Evolutionary conservation across 2,329 filamentous ascomycete species (phyloP), one percentile per base, ranked within the genome.

Genomic region (Cercospora sesami): DNA sequence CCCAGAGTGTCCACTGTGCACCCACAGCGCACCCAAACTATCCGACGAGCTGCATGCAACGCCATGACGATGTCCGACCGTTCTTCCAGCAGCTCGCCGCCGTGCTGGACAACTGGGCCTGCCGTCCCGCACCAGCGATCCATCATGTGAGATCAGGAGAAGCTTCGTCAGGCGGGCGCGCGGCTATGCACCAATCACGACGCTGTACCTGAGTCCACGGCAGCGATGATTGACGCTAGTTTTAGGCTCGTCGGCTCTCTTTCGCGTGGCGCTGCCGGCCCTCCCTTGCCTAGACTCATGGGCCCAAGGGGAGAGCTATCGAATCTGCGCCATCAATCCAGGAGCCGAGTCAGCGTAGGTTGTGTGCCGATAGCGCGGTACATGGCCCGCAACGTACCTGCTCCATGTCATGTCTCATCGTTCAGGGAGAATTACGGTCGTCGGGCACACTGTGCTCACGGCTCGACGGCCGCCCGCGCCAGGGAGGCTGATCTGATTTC

Each of bases 221-320:
- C 55, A 31, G 23, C 18, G 8, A n/a, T 33, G 45, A 57, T 39
- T 31, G 58, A 21, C 62, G 62, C 66, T 65, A 65, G 58, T 45
- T 23, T 68, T 65, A 68, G 66, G 66, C 63, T 68, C 66, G 30
- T 62, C 67, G 67, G 67, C 67, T 66, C 58, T 65, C 58, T 30
- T 58, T 57, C 62, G 62, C 62, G 62, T 64, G 62, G 62, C 31
- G 30, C 51, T 64, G 62, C 48, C 62, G 31, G 51, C 30, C 51
- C 10, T 28, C 18, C 61, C 51, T 58, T 55, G 45, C 30, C 26
- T 63, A 39, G 61, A 63, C 48, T 63, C 45, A 57, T 63, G 39
- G 42, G 14, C 53, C 14, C 14, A 23, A 23, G 21, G 45, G 42
- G n/a, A 51, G 45, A 51, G 45, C 53, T 58, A 58, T 58, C 53